Evolutionary conservation across 2,329 filamentous ascomycete genomes (phyloP), one percentile per base, ranked within the genome.

Genomic region (Ophiostoma perfectum): DNA sequence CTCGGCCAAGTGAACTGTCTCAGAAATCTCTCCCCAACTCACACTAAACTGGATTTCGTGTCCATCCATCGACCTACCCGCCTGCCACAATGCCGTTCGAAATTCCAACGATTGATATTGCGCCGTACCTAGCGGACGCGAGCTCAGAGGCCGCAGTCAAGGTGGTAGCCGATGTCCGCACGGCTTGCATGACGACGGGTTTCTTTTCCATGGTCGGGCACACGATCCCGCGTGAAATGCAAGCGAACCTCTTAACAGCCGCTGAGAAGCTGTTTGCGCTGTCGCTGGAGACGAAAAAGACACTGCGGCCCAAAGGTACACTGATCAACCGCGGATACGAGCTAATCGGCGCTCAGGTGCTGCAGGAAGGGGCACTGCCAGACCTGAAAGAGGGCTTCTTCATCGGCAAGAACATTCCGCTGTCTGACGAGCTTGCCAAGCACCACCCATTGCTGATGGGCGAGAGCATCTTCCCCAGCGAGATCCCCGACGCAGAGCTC

Each of bases 351-450:
- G 78, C 78, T 2, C 81, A 84, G 70, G 79, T 78, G 2, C 74
- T 82, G 9, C 81, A 84, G 71, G 76, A 78, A 12, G 79, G 77
- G 14, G 76, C 77, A 4, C 75, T 78, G 41, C 81, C 81, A 4
- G 82, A 83, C 70, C 76, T 82, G 42, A 84, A 83, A 72, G 81
- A 84, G 74, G 78, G 78, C 2, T 81, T 77, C 70, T 80, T 78
- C 66, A 71, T 81, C 38, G 79, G 80, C 27, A 73, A 76, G 39
- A 77, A 83, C 36, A 76, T 83, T 39, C 72, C 74, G 1, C 58
- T 39, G 9, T 65, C 69, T 12, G 71, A 73, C 36, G 69, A 69
- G 38, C 70, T 68, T 16, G 77, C 77, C 0, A 75, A 75, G 47
- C 72, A 74, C 5, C 80, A 83, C 70, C 81, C 80, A 0, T 73